Base-by-base conservation (phyloP, 1,139 yeast species). In the Fermentozyma sake region DNA sequence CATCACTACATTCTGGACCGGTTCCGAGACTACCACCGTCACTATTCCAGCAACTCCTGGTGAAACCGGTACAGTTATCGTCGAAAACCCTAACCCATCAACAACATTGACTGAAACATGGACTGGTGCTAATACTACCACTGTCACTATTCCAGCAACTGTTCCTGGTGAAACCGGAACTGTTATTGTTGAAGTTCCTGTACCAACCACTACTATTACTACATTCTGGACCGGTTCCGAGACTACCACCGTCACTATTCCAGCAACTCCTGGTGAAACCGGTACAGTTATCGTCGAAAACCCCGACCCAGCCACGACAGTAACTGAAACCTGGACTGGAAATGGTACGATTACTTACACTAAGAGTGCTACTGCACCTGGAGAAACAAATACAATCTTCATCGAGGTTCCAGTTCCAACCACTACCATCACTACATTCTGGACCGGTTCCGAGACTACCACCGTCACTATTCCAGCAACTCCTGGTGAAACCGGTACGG, bases 321-420 rank as follows among this genome's bases (percentile, higher is more conserved):
- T 41, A 5, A 57, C 63, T 0, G 22, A 20, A 6, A 55, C 62
- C 10, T 50, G 46, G 40, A 41, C 52, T 4, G 57, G 52, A 1
- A 12, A 43, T 4, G 37, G 39, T n/a, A 32, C 41, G 5, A n/a
- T n/a, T n/a, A n/a, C n/a, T n/a, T n/a, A n/a, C 2, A 33, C 30
- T 10, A 43, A 44, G 3, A 12, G 23, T 3, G 25, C 41, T 10
- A 30, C 32, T 7, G 12, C 29, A n/a, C 23, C 35, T 8, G 47
- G 44, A 8, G 33, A 27, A 10, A 37, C 37, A 9, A 41, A 30
- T 10, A 35, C 38, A 36, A 46, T 50, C 4, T 28, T 40, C 24
- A 42, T 47, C 11, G 41, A 42, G 7, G 40, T 38, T 10, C 54
- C 56, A 11, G 18, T 23, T n/a, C 24, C 32, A 12, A 22, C 27